Percentiles rank a stretch among this genome's conserved stretches.
Evolutionary conservation across 1,284 basidiomycete species (phyloP).

Genomic region (Anthracocystis walkeri): DNA sequence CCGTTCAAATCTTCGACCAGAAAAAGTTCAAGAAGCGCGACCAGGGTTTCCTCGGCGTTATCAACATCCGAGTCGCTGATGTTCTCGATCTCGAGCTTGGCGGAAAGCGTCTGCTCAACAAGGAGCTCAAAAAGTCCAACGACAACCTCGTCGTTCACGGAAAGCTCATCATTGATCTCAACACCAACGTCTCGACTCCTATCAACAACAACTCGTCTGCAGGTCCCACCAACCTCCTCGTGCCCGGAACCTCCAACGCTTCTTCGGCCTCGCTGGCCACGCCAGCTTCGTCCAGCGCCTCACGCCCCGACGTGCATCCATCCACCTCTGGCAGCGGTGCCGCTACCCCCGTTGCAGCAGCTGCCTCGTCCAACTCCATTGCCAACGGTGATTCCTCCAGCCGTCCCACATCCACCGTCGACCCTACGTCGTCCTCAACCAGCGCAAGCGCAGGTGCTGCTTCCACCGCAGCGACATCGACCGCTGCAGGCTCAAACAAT

Average conservation of each 20-base stretch:
- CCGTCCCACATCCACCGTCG: conserved; percentile 38
- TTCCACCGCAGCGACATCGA: conserved; percentile 16
- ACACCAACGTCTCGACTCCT: conserved; percentile 67
- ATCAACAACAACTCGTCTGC: conserved; percentile 62
- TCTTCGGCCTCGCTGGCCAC: conserved; percentile 61
- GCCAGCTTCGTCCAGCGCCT: conserved; percentile 22
- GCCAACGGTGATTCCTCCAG: conserved; percentile 28
- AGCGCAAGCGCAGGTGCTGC: conserved; percentile 16
- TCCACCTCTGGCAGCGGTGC: conserved; percentile 40
- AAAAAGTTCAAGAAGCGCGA: conserved; percentile 95
- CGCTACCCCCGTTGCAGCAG: conserved; percentile 24
- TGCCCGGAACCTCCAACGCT: conserved; percentile 48
- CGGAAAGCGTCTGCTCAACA: conserved; percentile 78
- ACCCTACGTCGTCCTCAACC: conserved; percentile 25
- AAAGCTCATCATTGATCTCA: conserved; percentile 69
- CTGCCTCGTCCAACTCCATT: conserved; percentile 26
- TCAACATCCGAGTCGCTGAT: conserved; percentile 89
- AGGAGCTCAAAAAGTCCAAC: conserved; percentile 69
- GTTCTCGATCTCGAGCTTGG: conserved; percentile 89
- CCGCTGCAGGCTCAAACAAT: conserved; percentile 8
- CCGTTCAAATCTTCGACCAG: conserved; percentile 96
- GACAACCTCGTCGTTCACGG: conserved; percentile 69
- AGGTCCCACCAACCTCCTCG: conserved; percentile 51
- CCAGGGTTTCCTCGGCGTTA: conserved; percentile 93
- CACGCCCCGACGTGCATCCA: conserved; percentile 32